These are phyloP conservation scores for Spiraea crenata DNA, from an alignment of 331 rosid genomes.

Conservation along the genomic window DNA sequence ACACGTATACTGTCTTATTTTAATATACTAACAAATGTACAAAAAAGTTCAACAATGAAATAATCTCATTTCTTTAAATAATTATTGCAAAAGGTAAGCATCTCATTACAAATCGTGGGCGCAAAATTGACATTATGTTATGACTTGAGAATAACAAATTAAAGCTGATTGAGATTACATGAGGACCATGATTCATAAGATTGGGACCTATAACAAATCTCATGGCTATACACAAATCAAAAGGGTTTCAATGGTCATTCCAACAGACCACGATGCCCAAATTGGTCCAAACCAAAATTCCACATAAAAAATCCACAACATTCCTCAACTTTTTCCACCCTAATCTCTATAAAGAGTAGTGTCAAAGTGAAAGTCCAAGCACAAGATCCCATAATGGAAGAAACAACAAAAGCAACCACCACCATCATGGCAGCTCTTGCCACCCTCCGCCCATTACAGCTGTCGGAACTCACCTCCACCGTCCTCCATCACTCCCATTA, in stretches of 20 bases:
- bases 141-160: no score
- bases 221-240: not conserved
- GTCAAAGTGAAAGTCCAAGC: slow-evolving; percentile 28
- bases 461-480: slow-evolving; percentile 61
- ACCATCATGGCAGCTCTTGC: slow-evolving; percentile 68
- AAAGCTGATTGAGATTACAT: no score
- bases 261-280: slow-evolving; percentile 9
- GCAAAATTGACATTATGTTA: no score
- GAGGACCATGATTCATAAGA: no score
- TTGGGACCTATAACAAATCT: not conserved
- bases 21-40: no score
- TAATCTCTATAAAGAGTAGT: slow-evolving; percentile 4
- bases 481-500: slow-evolving; percentile 46
- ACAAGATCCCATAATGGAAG: slow-evolving; percentile 73
- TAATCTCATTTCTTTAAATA: no score
- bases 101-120: no score
- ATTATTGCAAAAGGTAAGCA: no score
- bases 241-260: slow-evolving; percentile 32
- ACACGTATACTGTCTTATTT: no score
- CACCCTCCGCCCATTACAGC: slow-evolving; percentile 54
- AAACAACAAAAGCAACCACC: slow-evolving; percentile 21
- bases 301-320: slow-evolving; percentile 34
- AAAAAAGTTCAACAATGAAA: no score
- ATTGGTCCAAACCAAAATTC: slow-evolving; percentile 16
- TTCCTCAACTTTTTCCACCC: slow-evolving; percentile 12